These are phyloP conservation scores for Microthlaspi erraticum DNA, from an alignment of 345 rosid genomes.

Conservation along the genomic window DNA sequence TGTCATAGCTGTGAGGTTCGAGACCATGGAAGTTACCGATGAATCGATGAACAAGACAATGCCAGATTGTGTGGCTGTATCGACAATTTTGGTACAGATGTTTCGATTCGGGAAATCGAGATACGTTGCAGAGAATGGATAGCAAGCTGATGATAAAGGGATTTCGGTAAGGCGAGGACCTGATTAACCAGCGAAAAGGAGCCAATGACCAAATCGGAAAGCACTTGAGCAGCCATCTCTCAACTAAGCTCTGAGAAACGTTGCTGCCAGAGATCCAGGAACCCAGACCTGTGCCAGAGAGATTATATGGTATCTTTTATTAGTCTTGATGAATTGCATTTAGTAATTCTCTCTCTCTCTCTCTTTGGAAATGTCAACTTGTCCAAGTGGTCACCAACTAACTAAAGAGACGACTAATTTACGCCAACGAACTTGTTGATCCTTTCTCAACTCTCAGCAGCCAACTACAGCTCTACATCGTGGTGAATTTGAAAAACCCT, in stretches of 20 bases:
- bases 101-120: not conserved
- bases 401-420: conserved; percentile 33
- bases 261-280: not conserved
- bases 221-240: not conserved
- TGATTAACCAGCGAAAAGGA: not conserved
- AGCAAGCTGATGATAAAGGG: not conserved
- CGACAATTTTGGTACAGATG: not conserved
- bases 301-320: conserved; percentile 2
- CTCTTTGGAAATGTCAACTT: conserved; percentile 27
- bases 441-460: conserved; percentile 39
- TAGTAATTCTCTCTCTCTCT: conserved; percentile 5
- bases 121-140: not conserved
- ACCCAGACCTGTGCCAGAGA: not conserved
- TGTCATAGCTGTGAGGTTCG: not conserved
- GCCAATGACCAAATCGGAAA: not conserved
- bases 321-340: conserved; percentile 23
- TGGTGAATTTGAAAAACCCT: not conserved
- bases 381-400: conserved; percentile 30
- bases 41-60: not conserved
- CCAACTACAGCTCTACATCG: conserved; percentile 34
- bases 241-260: not conserved
- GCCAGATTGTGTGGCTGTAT: not conserved
- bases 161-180: not conserved
- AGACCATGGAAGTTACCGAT: not conserved
- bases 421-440: conserved; percentile 33